Percentiles rank a stretch among this genome's conserved stretches.
phyloP scores from a whole-genome alignment of 148 eudicot genomes.

The Pharnaceum exiguum region DNA sequence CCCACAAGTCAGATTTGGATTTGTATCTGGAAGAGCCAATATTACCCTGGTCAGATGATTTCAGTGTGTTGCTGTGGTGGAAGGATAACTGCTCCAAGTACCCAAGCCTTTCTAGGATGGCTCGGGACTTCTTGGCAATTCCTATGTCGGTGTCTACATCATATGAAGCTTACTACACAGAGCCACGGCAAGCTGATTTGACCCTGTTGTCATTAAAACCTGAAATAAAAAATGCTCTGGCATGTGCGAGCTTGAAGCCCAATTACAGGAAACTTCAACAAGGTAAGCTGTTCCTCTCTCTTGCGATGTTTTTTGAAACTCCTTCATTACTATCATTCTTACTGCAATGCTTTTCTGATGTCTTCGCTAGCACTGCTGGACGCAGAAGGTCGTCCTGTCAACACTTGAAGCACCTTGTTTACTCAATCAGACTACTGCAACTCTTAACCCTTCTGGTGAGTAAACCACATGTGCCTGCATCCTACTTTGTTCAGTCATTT shows the following conservation, averaged over 20 bases:
- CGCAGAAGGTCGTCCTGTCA: too few relatives aligned
- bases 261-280: neutral
- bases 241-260: slow-evolving; percentile 29
- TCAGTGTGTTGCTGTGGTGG: slow-evolving; percentile 30
- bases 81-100: slow-evolving; percentile 24
- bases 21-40: slow-evolving; percentile 29
- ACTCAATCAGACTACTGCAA: too few relatives aligned
- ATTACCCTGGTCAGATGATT: slow-evolving; percentile 18
- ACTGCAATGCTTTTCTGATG: too few relatives aligned
- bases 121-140: slow-evolving; percentile 33
- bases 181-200: slow-evolving; percentile 14
- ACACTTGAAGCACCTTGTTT: too few relatives aligned
- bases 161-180: slow-evolving; percentile 23
- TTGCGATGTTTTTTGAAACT: too few relatives aligned
- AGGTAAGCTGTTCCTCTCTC: neutral
- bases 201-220: slow-evolving; percentile 5
- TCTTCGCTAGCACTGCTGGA: too few relatives aligned
- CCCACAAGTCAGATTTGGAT: slow-evolving; percentile 22
- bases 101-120: slow-evolving; percentile 29
- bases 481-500: too few relatives aligned
- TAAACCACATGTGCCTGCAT: too few relatives aligned
- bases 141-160: slow-evolving; percentile 26
- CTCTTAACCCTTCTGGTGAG: too few relatives aligned
- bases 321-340: too few relatives aligned
- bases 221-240: slow-evolving; percentile 23